These are phyloP conservation scores for Alternaria sp. DNA, from an alignment of 2,329 filamentous ascomycete species.

Conservation along the genomic window DNA sequence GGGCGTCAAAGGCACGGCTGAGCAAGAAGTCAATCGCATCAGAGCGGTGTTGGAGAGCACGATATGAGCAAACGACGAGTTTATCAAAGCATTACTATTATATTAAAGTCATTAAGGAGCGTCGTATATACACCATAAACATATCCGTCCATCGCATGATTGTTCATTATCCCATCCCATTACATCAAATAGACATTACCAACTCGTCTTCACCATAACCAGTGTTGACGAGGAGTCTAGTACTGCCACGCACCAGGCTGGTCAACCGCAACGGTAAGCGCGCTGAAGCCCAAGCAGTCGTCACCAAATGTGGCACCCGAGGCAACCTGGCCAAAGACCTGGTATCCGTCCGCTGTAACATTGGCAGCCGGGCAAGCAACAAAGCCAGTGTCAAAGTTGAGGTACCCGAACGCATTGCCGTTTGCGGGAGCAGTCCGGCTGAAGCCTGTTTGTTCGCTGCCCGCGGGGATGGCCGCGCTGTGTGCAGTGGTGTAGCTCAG, in stretches of 20 bases:
- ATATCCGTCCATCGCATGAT: slow-evolving; percentile 2
- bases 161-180: slow-evolving; percentile 2
- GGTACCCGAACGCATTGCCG: slow-evolving; percentile 33
- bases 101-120: slow-evolving; percentile 28
- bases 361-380: slow-evolving; percentile 44
- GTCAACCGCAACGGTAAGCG: slow-evolving; percentile 38
- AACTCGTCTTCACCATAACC: neutral
- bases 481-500: slow-evolving; percentile 66
- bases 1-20: slow-evolving; percentile 20
- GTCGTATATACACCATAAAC: slow-evolving; percentile 18
- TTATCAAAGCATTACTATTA: slow-evolving; percentile 16
- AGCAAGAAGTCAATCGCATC: slow-evolving; percentile 37
- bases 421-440: slow-evolving; percentile 33
- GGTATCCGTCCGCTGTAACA: slow-evolving; percentile 32
- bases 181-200: slow-evolving; percentile 13
- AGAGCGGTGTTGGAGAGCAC: slow-evolving; percentile 14
- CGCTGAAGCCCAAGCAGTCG: slow-evolving; percentile 48
- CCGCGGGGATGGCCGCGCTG: slow-evolving; percentile 60
- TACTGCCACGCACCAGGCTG: slow-evolving; percentile 49
- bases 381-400: slow-evolving; percentile 43
- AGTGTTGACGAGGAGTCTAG: slow-evolving; percentile 20
- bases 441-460: slow-evolving; percentile 59
- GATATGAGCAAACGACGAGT: neutral
- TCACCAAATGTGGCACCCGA: slow-evolving; percentile 25
- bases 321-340: slow-evolving; percentile 44